These are phyloP conservation scores for Entomortierella parvispora DNA, from an alignment of 192 early-diverging fungal genomes.

Conservation along the genomic window DNA sequence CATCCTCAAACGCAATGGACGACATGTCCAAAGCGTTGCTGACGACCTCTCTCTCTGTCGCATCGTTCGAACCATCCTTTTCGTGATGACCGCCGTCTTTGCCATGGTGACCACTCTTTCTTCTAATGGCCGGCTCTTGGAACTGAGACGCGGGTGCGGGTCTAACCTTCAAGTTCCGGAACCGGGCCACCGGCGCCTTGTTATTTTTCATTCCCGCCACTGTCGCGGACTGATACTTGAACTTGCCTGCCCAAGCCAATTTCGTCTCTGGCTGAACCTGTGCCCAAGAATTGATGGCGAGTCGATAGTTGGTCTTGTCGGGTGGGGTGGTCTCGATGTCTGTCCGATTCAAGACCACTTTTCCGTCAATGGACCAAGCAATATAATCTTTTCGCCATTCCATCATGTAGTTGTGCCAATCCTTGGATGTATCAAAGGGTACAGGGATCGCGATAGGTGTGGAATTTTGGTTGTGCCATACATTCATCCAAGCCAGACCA, in stretches of 20 bases:
- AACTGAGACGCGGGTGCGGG: constrained; percentile 1
- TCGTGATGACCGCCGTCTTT: too few species aligned
- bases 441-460: not conserved
- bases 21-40: too few species aligned
- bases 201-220: too few species aligned
- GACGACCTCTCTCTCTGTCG: too few species aligned
- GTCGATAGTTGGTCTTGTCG: not conserved
- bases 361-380: constrained; percentile 6
- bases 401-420: constrained; percentile 1
- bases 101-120: too few species aligned
- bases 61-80: too few species aligned
- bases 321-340: not conserved
- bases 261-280: not conserved
- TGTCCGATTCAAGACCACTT: constrained; percentile 1
- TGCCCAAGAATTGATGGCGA: constrained; percentile 40
- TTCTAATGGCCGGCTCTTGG: too few species aligned
- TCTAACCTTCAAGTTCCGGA: constrained; percentile 23
- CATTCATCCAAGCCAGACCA: not conserved
- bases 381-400: not conserved
- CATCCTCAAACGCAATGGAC: too few species aligned
- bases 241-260: constrained; percentile 34
- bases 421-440: not conserved
- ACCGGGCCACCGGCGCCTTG: not conserved
- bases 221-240: constrained; percentile 7
- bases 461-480: not conserved